These are phyloP conservation scores for Pulveroboletus sp. DNA, from an alignment of 768 basidiomycete genomes.

Conservation along the genomic window DNA sequence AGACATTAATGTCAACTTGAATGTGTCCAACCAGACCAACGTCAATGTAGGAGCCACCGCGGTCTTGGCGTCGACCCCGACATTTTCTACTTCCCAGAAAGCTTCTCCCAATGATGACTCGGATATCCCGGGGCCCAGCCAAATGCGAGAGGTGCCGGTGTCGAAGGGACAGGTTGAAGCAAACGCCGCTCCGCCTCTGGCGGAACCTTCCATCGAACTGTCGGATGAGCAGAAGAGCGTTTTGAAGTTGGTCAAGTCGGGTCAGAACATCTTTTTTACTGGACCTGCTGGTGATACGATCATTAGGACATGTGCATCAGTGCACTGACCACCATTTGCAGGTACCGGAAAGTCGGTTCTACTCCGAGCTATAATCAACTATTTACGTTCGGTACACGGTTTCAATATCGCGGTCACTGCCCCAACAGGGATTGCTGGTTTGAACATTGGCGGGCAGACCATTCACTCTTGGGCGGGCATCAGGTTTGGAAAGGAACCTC, in stretches of 20 bases:
- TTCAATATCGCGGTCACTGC: constrained; percentile 57
- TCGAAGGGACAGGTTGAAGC: neutral
- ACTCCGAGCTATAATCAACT: constrained; percentile 55
- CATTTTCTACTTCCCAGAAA: neutral
- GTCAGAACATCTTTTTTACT: constrained; percentile 69
- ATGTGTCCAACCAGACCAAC: constrained; percentile 8
- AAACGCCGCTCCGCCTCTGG: neutral
- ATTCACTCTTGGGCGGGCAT: constrained; percentile 69
- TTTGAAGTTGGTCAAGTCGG: constrained; percentile 46
- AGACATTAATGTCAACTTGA: constrained; percentile 22
- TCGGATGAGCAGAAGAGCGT: constrained; percentile 42
- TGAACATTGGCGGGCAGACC: constrained; percentile 70
- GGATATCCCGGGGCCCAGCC: neutral
- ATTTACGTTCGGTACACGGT: constrained; percentile 32
- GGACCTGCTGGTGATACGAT: constrained; percentile 60
- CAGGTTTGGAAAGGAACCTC: constrained; percentile 52
- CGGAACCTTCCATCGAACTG: constrained; percentile 19
- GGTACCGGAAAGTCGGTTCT: constrained; percentile 75
- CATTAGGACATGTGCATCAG: neutral
- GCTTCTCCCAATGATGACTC: neutral
- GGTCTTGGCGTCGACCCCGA: constrained; percentile 7
- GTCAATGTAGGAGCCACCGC: neutral
- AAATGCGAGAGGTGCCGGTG: neutral
- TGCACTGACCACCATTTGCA: constrained; percentile 15
- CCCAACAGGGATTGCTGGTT: constrained; percentile 61